Evolutionary conservation across 371 early-diverging fungal species (phyloP).

Genomic region (Mucor irregularis): DNA sequence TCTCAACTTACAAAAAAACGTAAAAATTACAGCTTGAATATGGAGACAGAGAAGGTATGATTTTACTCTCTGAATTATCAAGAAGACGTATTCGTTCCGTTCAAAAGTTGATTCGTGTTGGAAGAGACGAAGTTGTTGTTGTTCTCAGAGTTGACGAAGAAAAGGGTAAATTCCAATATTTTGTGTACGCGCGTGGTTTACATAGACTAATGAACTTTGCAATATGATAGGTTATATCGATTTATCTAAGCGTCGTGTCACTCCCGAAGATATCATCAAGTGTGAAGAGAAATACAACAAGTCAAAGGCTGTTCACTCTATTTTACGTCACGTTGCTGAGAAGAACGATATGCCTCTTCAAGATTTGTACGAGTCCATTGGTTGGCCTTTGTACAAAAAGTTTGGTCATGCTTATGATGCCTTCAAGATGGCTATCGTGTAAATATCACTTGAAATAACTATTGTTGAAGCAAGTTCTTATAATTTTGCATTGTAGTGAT

Average conservation of each 20-base stretch:
- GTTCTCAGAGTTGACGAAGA: slow-evolving; percentile 99
- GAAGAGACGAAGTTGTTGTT: slow-evolving; percentile 95
- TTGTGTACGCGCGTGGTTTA: not conserved
- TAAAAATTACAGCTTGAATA: slow-evolving; percentile 84
- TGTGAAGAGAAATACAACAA: slow-evolving; percentile 97
- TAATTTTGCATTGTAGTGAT: slow-evolving; percentile 58
- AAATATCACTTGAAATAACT: slow-evolving; percentile 25
- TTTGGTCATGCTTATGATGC: slow-evolving; percentile 98
- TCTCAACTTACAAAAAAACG: too few species aligned
- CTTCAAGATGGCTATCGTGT: slow-evolving; percentile 93
- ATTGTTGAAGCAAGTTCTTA: not conserved
- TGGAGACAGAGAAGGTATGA: slow-evolving; percentile 96
- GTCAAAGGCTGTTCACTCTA: slow-evolving; percentile 91
- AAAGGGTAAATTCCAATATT: slow-evolving; percentile 70
- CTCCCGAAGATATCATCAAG: slow-evolving; percentile 93
- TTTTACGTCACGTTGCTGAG: slow-evolving; percentile 91
- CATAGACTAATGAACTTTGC: not conserved
- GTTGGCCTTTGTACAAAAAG: slow-evolving; percentile 98
- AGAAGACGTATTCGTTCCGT: slow-evolving; percentile 98
- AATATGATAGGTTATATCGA: slow-evolving; percentile 92
- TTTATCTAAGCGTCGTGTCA: slow-evolving; percentile 96
- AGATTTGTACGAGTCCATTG: slow-evolving; percentile 87
- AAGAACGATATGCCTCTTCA: slow-evolving; percentile 81
- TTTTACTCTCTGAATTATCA: slow-evolving; percentile 94
- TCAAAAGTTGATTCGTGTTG: slow-evolving; percentile 97